Conservation (phyloP, 805 yeast genomes). For the Starmerella sp. region DNA sequence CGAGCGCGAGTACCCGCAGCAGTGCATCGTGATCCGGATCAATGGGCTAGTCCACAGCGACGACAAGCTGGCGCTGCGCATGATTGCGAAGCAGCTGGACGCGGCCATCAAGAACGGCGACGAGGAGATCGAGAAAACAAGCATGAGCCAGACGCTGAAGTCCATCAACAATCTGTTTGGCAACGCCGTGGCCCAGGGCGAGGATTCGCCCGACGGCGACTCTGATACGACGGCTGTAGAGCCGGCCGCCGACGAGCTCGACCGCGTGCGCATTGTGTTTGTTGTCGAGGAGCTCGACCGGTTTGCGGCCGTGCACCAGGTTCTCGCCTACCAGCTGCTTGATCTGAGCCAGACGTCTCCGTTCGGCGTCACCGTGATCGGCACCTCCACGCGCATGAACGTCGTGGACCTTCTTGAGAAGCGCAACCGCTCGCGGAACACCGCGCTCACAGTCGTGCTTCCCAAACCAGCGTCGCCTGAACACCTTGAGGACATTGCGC, state of each 20-base stretch:
- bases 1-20: slow-evolving; percentile 29
- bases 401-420: slow-evolving; percentile 77
- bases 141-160: slow-evolving; percentile 25
- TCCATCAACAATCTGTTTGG: slow-evolving; percentile 25
- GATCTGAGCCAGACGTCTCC: slow-evolving; percentile 68
- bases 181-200: slow-evolving; percentile 12
- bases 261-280: slow-evolving; percentile 40
- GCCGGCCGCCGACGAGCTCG: slow-evolving; percentile 7
- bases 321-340: slow-evolving; percentile 73
- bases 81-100: slow-evolving; percentile 77
- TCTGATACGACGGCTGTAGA: neutral
- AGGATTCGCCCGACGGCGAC: neutral
- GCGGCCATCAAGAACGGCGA: slow-evolving; percentile 26
- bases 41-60: slow-evolving; percentile 64
- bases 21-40: slow-evolving; percentile 51
- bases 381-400: slow-evolving; percentile 63
- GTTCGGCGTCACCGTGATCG: slow-evolving; percentile 70
- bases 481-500: slow-evolving; percentile 41
- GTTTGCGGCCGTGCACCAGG: slow-evolving; percentile 66
- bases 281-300: slow-evolving; percentile 77
- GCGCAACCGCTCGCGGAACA: slow-evolving; percentile 79
- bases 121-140: slow-evolving; percentile 25
- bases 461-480: slow-evolving; percentile 40
- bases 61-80: slow-evolving; percentile 70
- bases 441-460: slow-evolving; percentile 60